Conservation (phyloP, 495 filamentous ascomycete genomes). For the Podospora tetraspora region DNA sequence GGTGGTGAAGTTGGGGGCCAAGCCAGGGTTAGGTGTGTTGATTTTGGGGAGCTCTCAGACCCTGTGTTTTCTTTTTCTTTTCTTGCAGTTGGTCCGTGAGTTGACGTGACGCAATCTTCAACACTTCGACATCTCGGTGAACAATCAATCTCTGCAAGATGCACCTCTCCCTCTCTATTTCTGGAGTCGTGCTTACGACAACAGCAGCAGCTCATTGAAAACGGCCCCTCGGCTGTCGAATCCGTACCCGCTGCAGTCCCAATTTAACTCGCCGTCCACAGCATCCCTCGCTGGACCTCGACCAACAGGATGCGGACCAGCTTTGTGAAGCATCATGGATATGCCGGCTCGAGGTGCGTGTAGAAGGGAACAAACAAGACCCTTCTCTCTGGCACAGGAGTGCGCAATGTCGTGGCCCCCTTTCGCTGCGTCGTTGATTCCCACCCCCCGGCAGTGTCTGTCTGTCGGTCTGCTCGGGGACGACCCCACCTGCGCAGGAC, state of each 20-base stretch:
- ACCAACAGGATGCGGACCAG: conserved; percentile 5
- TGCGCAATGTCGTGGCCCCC: not conserved
- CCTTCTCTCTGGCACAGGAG: not conserved
- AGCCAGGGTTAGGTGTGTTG: not conserved
- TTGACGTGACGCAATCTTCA: not conserved
- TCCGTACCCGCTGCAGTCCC: conserved; percentile 6
- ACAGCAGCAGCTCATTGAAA: not conserved
- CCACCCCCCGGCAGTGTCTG: not conserved
- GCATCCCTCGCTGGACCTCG: conserved; percentile 6
- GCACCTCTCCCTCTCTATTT: not conserved
- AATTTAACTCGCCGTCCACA: conserved; percentile 10
- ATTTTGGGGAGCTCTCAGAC: not conserved
- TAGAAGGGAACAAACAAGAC: not conserved
- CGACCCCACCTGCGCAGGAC: not conserved
- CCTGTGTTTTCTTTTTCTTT: not conserved
- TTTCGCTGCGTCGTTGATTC: not conserved
- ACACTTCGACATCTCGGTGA: not conserved
- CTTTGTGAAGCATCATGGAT: not conserved
- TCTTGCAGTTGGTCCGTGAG: not conserved
- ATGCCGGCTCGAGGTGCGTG: not conserved
- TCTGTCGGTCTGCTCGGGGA: not conserved
- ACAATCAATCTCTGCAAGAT: not conserved
- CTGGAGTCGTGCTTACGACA: not conserved
- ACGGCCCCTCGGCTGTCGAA: not conserved
- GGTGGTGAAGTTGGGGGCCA: not conserved